These are phyloP conservation scores for Aspergillus awamori DNA, from an alignment of 2,329 filamentous ascomycete species.

Conservation along the genomic window DNA sequence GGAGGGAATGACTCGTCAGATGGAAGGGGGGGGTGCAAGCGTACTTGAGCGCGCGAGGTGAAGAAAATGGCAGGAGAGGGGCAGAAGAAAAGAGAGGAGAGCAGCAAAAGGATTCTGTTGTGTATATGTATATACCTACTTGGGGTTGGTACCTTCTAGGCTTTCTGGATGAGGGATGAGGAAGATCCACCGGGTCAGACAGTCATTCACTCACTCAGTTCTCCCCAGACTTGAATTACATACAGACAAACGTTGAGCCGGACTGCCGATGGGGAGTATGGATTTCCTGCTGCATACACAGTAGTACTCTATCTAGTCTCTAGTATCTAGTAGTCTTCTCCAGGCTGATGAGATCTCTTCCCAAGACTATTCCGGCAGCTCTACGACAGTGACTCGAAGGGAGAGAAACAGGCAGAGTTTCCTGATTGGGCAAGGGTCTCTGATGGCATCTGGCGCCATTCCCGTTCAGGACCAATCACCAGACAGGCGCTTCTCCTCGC, in stretches of 20 bases:
- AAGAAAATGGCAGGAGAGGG: not conserved
- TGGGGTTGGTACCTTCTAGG: not conserved
- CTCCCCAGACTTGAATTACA: too few relatives aligned
- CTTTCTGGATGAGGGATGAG: not conserved
- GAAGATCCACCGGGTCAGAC: not conserved
- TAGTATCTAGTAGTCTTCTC: not conserved
- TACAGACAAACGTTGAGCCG: too few relatives aligned
- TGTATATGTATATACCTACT: slow-evolving; percentile 1
- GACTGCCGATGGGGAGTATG: not conserved
- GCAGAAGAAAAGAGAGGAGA: not conserved
- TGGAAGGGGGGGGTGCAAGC: not conserved
- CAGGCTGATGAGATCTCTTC: not conserved
- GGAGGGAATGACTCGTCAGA: not conserved
- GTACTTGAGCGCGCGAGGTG: not conserved
- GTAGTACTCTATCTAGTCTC: not conserved
- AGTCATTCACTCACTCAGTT: too few relatives aligned
- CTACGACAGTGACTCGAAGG: not conserved
- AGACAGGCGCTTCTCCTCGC: slow-evolving; percentile 21
- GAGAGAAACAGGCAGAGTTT: not conserved
- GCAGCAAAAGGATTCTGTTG: not conserved
- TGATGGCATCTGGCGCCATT: slow-evolving; percentile 17
- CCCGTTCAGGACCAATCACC: slow-evolving; percentile 24
- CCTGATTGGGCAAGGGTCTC: slow-evolving; percentile 4
- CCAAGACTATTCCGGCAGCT: not conserved
- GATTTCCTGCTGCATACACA: too few relatives aligned